Conservation (phyloP, 306 rosid genomes). For the Sechiopsis laciniata region DNA sequence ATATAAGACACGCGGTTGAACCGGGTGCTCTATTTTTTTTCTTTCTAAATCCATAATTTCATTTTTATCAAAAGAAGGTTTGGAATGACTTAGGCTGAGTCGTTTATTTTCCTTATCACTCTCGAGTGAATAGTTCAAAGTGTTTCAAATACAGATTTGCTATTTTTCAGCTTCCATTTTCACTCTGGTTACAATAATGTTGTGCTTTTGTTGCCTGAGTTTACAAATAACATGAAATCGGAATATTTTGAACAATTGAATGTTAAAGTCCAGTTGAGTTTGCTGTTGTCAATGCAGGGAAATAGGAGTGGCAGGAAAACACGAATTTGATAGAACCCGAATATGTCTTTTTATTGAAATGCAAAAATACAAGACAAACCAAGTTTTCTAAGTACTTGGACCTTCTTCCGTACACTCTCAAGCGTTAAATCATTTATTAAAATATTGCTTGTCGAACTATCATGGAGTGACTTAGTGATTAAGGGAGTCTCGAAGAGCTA, state of each 20-base stretch:
- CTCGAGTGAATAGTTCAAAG: neutral
- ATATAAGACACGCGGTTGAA: constrained; percentile 31
- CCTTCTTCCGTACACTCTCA: too few relatives aligned
- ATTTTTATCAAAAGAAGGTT: constrained; percentile 10
- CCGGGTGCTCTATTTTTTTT: neutral
- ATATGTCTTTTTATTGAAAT: too few relatives aligned
- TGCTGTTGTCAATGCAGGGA: too few relatives aligned
- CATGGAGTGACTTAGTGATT: too few relatives aligned
- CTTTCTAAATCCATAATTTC: neutral
- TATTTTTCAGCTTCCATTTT: constrained; percentile 2
- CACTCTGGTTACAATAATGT: neutral
- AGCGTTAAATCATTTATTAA: too few relatives aligned
- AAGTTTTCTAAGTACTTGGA: too few relatives aligned
- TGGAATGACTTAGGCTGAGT: neutral
- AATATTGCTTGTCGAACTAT: too few relatives aligned
- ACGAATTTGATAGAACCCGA: too few relatives aligned
- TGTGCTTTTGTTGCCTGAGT: constrained; percentile 3
- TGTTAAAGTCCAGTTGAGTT: too few relatives aligned
- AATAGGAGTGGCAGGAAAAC: neutral
- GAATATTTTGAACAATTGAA: constrained; percentile 11
- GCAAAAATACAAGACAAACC: too few relatives aligned
- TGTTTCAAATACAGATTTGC: constrained; percentile 8
- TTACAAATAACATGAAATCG: neutral
- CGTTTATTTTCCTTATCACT: constrained; percentile 18
- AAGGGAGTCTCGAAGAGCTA: too few relatives aligned